A percentile compares a stretch with the other conserved stretches of the same genome.
Conservation (phyloP, 106 monocot species). For the Alisma plantagoaquatica region DNA sequence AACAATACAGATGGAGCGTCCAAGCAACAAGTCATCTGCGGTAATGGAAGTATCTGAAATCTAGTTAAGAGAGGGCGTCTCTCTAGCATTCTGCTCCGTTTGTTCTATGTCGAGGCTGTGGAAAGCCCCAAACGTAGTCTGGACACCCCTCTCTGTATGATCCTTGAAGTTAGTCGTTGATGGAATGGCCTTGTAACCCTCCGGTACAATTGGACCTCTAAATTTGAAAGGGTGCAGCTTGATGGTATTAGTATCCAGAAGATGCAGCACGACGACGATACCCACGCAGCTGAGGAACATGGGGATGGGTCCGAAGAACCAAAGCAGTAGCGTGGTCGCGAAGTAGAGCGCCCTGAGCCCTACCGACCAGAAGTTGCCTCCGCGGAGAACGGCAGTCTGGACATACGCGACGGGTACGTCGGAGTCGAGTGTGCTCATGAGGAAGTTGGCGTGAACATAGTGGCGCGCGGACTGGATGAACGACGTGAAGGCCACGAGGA, state of each 20-base stretch:
- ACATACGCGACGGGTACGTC: conserved; percentile 61
- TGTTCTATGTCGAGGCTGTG: no score
- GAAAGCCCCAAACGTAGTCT: no score
- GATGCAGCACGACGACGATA: conserved; percentile 33
- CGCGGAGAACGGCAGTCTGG: conserved; percentile 42
- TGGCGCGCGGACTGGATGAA: conserved; percentile 73
- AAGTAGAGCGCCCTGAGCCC: conserved; percentile 58
- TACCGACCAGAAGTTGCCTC: conserved; percentile 55
- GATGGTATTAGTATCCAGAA: conserved; percentile 48
- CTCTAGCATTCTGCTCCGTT: no score
- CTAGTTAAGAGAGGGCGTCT: no score
- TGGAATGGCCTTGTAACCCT: no score
- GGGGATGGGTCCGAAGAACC: conserved; percentile 77
- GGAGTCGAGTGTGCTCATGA: conserved; percentile 51
- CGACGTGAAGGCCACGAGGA: conserved; percentile 53
- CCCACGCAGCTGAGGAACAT: conserved; percentile 54
- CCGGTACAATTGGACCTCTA: no score
- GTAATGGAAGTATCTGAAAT: no score
- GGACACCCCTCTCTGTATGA: no score
- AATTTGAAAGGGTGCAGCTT: conserved; percentile 33
- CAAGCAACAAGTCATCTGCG: no score
- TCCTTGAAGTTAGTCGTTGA: no score
- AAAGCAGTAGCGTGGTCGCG: conserved; percentile 51
- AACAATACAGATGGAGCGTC: no score
- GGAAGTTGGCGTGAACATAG: conserved; percentile 61